Evolutionary conservation across 2,329 filamentous ascomycete species (phyloP).

Genomic region (Setomelanomma holmii): DNA sequence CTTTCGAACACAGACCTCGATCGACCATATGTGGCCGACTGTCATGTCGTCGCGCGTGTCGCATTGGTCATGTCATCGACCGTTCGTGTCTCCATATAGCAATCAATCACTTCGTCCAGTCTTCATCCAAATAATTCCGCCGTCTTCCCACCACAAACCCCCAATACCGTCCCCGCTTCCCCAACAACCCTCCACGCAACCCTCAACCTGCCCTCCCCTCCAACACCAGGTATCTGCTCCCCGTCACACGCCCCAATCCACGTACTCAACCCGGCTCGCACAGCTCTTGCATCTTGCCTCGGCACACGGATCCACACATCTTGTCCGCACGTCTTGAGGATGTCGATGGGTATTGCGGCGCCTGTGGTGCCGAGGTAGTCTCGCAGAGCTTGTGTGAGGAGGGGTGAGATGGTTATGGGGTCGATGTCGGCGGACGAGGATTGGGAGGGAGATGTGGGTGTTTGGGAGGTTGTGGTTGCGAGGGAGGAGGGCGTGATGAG

Average conservation of each 20-base stretch:
- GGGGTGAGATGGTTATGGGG: slow-evolving; percentile 66
- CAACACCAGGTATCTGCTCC: slow-evolving; percentile 26
- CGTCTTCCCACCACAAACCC: slow-evolving; percentile 9
- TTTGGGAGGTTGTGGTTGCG: not conserved
- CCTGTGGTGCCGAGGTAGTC: slow-evolving; percentile 76
- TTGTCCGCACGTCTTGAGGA: slow-evolving; percentile 59
- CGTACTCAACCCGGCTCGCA: slow-evolving; percentile 30
- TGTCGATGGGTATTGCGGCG: slow-evolving; percentile 71
- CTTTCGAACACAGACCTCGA: too few species aligned
- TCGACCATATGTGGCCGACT: too few species aligned
- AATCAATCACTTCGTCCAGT: not conserved
- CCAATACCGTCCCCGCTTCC: slow-evolving; percentile 13
- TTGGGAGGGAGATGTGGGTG: slow-evolving; percentile 2
- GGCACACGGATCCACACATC: slow-evolving; percentile 35
- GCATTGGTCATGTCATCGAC: too few species aligned
- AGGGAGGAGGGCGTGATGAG: slow-evolving; percentile 33
- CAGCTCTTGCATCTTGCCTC: slow-evolving; percentile 30
- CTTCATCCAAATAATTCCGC: slow-evolving; percentile 21
- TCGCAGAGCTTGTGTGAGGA: slow-evolving; percentile 68
- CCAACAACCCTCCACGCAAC: slow-evolving; percentile 39
- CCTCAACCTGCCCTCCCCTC: slow-evolving; percentile 19
- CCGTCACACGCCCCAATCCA: slow-evolving; percentile 37
- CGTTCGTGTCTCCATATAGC: too few species aligned
- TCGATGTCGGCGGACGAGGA: slow-evolving; percentile 49
- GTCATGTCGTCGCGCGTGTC: too few species aligned